These are phyloP conservation scores for Solanum etuberosum DNA, from an alignment of 257 asterid species.

Conservation along the genomic window DNA sequence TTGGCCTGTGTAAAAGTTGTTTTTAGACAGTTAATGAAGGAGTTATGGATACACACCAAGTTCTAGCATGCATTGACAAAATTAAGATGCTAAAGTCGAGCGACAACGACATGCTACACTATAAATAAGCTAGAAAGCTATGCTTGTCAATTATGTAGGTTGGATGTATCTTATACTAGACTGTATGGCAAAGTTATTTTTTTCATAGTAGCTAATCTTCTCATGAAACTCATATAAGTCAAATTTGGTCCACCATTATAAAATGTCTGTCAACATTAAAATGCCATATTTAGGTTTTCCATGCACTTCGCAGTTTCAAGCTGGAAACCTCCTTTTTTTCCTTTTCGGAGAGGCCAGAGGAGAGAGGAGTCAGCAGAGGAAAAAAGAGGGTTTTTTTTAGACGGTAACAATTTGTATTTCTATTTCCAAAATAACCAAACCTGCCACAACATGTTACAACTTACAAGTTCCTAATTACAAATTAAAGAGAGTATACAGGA, in stretches of 20 bases:
- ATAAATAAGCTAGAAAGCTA: neutral
- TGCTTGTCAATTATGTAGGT: neutral
- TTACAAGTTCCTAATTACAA: neutral
- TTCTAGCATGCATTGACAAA: neutral
- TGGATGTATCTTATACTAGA: neutral
- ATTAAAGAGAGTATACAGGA: neutral
- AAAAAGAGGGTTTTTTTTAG: neutral
- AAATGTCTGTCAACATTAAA: neutral
- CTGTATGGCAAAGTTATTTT: neutral
- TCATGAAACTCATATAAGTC: neutral
- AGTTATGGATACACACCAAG: neutral
- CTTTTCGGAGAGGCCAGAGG: neutral
- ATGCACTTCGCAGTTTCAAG: neutral
- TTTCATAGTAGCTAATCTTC: neutral
- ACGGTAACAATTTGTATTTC: neutral
- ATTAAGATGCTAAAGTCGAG: neutral
- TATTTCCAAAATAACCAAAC: neutral
- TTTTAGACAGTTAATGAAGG: neutral
- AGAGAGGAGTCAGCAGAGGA: neutral
- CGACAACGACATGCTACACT: neutral
- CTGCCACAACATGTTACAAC: neutral
- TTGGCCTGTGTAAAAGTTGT: constrained; percentile 44
- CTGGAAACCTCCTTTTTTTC: neutral
- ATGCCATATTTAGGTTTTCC: neutral
- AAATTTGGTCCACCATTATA: neutral